A percentile compares a stretch with the other conserved stretches of the same genome.
Conservation (phyloP, 805 yeast genomes). For the Candida qinlingensis region DNA sequence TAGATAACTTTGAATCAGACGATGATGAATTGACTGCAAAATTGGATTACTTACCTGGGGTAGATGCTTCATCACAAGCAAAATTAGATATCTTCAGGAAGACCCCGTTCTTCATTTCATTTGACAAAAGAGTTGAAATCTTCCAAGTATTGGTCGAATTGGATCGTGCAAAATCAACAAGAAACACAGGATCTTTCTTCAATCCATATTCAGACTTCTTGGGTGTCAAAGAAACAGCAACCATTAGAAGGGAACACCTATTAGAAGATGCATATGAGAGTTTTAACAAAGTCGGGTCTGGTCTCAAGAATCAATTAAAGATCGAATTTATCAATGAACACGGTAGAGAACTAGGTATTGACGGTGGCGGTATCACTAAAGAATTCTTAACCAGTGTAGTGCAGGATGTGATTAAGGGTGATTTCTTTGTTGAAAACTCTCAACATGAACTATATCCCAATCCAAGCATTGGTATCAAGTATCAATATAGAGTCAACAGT, state of each 20-base stretch:
- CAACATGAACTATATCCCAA: slow-evolving; percentile 72
- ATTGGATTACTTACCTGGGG: background rate
- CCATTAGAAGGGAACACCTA: slow-evolving; percentile 63
- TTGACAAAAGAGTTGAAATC: slow-evolving; percentile 64
- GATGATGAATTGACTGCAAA: slow-evolving; percentile 12
- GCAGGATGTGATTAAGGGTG: slow-evolving; percentile 52
- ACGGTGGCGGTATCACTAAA: slow-evolving; percentile 95
- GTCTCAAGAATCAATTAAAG: slow-evolving; percentile 52
- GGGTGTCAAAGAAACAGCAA: slow-evolving; percentile 33
- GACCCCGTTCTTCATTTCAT: slow-evolving; percentile 77
- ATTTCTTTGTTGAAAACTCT: slow-evolving; percentile 38
- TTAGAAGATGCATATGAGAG: slow-evolving; percentile 68
- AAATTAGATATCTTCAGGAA: slow-evolving; percentile 50
- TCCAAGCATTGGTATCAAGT: slow-evolving; percentile 41
- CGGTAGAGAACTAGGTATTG: slow-evolving; percentile 86
- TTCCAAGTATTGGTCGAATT: slow-evolving; percentile 58
- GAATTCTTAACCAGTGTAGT: slow-evolving; percentile 77
- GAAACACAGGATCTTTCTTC: slow-evolving; percentile 2
- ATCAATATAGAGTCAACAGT: slow-evolving; percentile 29
- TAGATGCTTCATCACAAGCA: slow-evolving; percentile 14
- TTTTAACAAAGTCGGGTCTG: slow-evolving; percentile 47
- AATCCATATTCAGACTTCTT: slow-evolving; percentile 11
- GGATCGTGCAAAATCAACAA: slow-evolving; percentile 36
- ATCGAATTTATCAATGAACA: slow-evolving; percentile 68
- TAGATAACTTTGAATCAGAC: slow-evolving; percentile 17